phyloP scores from a whole-genome alignment of 2,329 filamentous ascomycete species.

The Plenodomus lindquistii region DNA sequence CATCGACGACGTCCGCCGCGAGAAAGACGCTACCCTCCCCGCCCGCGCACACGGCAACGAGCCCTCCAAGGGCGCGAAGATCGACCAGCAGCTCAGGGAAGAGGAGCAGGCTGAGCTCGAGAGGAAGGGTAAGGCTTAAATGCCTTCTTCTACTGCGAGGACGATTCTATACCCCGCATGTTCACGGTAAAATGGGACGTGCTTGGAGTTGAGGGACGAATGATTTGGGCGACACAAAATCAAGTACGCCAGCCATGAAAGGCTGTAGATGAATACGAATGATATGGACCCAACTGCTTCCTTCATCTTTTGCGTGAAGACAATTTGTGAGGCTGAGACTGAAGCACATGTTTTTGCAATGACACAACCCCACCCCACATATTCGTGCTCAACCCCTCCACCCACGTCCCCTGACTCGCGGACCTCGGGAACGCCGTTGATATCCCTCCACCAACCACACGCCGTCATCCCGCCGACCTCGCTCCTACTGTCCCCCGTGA shows the following conservation, averaged over 20 bases:
- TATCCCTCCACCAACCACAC: conserved; percentile 6
- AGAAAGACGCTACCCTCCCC: conserved; percentile 63
- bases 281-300: background rate
- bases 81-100: conserved; percentile 68
- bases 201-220: conserved; percentile 11
- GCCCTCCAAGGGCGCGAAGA: conserved; percentile 71
- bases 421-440: conserved; percentile 15
- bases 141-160: conserved; percentile 4
- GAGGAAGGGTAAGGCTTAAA: conserved; percentile 58
- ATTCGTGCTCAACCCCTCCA: conserved; percentile 18
- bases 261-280: conserved; percentile 11
- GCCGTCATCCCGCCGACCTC: conserved; percentile 4
- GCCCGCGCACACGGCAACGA: conserved; percentile 72
- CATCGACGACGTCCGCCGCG: conserved; percentile 45
- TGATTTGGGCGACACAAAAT: conserved; percentile 9
- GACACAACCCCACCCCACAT: conserved; percentile 10
- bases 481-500: conserved; percentile 1
- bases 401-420: conserved; percentile 18
- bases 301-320: background rate
- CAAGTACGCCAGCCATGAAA: conserved; percentile 5
- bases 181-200: conserved; percentile 2
- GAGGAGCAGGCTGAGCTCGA: conserved; percentile 69
- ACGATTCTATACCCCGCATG: conserved; percentile 13
- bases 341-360: conserved; percentile 2
- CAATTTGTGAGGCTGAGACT: conserved; percentile 3